These are phyloP conservation scores for baker's yeast (Saccharomyces cerevisiae) DNA, from an alignment of 805 yeast species.

Conservation along the genomic window DNA sequence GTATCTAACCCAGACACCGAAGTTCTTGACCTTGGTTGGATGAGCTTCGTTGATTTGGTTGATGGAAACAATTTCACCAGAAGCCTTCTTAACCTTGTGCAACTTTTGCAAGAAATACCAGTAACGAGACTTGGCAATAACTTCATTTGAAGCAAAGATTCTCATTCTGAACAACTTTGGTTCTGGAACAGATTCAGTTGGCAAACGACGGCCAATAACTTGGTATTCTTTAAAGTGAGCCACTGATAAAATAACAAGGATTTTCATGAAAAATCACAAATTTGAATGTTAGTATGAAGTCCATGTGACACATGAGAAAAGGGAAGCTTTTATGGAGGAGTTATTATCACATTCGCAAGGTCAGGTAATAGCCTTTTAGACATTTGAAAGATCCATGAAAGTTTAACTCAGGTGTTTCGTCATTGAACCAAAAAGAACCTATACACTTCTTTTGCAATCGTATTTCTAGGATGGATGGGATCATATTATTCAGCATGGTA, in stretches of 20 bases:
- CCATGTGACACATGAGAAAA: background rate
- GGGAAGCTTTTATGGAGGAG: background rate
- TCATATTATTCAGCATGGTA: background rate
- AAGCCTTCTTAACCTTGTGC: conserved; percentile 99
- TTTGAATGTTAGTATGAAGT: background rate
- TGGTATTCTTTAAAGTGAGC: conserved; percentile 98
- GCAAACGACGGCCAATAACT: conserved; percentile 99
- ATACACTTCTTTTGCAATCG: too few species aligned
- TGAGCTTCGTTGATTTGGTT: conserved; percentile 86
- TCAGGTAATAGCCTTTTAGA: background rate
- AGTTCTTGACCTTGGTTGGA: conserved; percentile 99
- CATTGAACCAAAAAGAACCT: background rate
- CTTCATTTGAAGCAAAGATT: conserved; percentile 97
- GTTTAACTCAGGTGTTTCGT: background rate
- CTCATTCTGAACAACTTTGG: conserved; percentile 99
- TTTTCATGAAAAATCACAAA: conserved; percentile 3
- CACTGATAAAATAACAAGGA: conserved; percentile 37
- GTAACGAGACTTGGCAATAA: conserved; percentile 99
- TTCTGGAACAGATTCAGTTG: conserved; percentile 97
- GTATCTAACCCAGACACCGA: conserved; percentile 99
- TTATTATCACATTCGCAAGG: background rate
- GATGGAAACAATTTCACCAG: conserved; percentile 96
- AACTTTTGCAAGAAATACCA: conserved; percentile 99
- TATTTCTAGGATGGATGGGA: background rate
- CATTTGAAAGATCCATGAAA: background rate